Evolutionary conservation across 805 yeast genomes (phyloP).

Genomic region (Sungouiozyma ichnusensis): DNA sequence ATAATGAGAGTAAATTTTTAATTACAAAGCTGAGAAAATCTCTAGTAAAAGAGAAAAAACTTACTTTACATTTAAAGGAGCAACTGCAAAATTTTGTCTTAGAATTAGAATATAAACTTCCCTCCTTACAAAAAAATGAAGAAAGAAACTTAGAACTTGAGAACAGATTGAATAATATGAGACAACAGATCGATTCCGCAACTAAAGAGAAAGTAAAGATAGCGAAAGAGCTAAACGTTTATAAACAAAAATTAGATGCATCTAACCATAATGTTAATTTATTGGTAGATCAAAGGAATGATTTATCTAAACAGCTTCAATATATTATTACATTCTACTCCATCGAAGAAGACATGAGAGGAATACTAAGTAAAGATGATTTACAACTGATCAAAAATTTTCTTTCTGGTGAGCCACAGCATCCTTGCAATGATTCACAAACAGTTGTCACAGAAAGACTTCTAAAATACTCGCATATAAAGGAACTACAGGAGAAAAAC

Average conservation of each 20-base stretch:
- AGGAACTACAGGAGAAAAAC: conserved; percentile 65
- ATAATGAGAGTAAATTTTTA: neutral
- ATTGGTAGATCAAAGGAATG: conserved; percentile 50
- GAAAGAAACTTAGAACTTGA: conserved; percentile 48
- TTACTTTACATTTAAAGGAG: conserved; percentile 56
- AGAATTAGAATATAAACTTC: conserved; percentile 72
- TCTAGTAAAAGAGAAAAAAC: conserved; percentile 56
- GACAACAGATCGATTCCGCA: conserved; percentile 44
- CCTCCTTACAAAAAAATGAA: conserved; percentile 58
- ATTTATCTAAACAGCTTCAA: conserved; percentile 77
- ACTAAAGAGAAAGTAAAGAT: conserved; percentile 39
- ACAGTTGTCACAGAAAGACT: conserved; percentile 60
- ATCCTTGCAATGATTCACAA: conserved; percentile 56
- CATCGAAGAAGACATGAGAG: conserved; percentile 39
- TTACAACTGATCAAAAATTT: conserved; percentile 51
- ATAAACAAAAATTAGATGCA: conserved; percentile 17
- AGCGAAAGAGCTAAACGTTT: conserved; percentile 15
- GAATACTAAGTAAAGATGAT: conserved; percentile 57
- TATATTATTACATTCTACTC: conserved; percentile 44
- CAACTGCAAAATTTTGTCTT: conserved; percentile 62
- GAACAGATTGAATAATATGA: conserved; percentile 43
- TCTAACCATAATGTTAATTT: conserved; percentile 31
- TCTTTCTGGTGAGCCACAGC: conserved; percentile 23
- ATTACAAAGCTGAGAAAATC: conserved; percentile 44
- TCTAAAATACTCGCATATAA: conserved; percentile 54